Evolutionary conservation across 148 eudicot species (phyloP).

Genomic region (Euryodendron excelsum): DNA sequence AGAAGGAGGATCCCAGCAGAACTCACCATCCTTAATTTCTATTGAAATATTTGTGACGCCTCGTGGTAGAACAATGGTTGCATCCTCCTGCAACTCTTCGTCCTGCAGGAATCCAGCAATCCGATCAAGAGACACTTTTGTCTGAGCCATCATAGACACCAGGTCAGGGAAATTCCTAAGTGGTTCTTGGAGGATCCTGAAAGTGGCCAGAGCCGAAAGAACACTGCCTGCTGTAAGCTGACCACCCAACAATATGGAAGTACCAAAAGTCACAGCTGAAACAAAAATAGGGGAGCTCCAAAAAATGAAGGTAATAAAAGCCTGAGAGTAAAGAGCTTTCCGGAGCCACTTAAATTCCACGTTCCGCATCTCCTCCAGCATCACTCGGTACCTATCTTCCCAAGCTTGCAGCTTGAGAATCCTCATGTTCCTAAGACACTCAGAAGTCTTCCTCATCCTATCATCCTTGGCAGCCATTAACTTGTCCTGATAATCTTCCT

Average conservation of each 20-base stretch:
- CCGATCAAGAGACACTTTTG: conserved; percentile 88
- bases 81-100: conserved; percentile 77
- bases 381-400: conserved; percentile 77
- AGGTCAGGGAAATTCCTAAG: conserved; percentile 81
- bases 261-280: conserved; percentile 78
- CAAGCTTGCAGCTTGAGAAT: conserved; percentile 90
- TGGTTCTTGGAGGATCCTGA: conserved; percentile 89
- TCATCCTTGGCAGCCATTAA: conserved; percentile 88
- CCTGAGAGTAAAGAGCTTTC: conserved; percentile 82
- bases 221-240: conserved; percentile 81
- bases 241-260: conserved; percentile 67
- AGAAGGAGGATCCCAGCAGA: conserved; percentile 68
- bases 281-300: conserved; percentile 97
- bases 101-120: conserved; percentile 66
- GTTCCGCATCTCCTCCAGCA: conserved; percentile 68
- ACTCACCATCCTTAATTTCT: conserved; percentile 70
- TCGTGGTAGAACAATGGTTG: conserved; percentile 51
- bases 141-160: conserved; percentile 91
- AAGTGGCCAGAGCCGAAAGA: conserved; percentile 88
- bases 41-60: conserved; percentile 58
- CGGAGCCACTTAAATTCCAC: conserved; percentile 80
- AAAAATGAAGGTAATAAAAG: conserved; percentile 72
- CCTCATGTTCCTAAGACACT: conserved; percentile 86
- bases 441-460: conserved; percentile 89
- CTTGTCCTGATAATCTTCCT: conserved; percentile 82